Base-by-base conservation (phyloP, 805 yeast species). In the Wickerhamiella brachini region DNA sequence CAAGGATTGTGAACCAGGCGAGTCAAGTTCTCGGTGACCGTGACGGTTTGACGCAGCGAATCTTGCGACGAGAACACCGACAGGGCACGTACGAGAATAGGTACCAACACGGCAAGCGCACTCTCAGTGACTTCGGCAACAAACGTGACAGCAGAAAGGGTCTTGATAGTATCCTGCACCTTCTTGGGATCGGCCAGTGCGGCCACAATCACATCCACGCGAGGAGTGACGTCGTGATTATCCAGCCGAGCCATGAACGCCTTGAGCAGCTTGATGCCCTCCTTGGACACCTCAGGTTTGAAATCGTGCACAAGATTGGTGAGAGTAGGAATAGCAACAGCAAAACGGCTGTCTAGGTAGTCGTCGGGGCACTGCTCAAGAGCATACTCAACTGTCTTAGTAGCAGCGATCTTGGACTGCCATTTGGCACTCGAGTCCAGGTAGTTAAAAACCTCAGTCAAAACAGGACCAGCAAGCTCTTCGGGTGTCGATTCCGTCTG, bases 101-200 rank as follows among this genome's bases (percentile, higher is more conserved):
- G 98, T 45, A 86, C 97, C 62, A 90, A 74, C 52, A 90, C 70
- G 8, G 97, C 78, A 59, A 90, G 74, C 3, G 95, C 94, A 5
- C 97, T 94, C 71, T 89, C 97, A 15, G 97, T 93, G 56, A 90
- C 98, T 71, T 93, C 98, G 46, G 98, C 95, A 48, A 90, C 97
- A 67, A 90, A 90, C 0, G 98, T 93, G 50, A 90, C 97, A 42
- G 94, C 84, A 2, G 95, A 83, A 56, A 90, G 76, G 44, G 90
- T 79, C 68, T 83, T 85, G 67, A 90, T 85, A 68, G 95, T 88
- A 53, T 78, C 82, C 52, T 95, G 85, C 48, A 90, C 95, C 64
- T 85, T 84, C 57, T 75, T 74, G 51, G 97, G 97, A 64, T 90
- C 85, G 46, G 94, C 88, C 67, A 93, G 75, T 48, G 97, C 90